Percentiles rank a stretch among this genome's conserved stretches.
phyloP scores from a whole-genome alignment of 768 basidiomycete genomes.

The Lactarius deliciosus region DNA sequence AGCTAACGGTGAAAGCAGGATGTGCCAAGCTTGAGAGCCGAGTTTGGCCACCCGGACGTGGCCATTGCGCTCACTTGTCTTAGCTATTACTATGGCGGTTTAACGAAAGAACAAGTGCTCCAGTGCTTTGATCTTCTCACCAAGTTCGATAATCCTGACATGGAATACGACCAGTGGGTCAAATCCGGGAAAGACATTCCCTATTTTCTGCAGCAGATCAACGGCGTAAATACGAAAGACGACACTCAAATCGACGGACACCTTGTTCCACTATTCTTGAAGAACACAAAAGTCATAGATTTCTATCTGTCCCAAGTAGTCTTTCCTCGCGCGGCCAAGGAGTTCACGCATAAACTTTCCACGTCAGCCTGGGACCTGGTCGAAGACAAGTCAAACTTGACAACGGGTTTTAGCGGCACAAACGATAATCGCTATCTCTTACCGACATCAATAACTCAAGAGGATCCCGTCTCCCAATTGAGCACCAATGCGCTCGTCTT shows the following conservation, averaged over 20 bases:
- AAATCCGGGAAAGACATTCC: constrained; percentile 34
- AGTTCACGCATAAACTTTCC: constrained; percentile 47
- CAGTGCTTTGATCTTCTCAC: constrained; percentile 41
- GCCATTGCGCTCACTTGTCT: constrained; percentile 47
- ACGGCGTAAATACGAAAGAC: constrained; percentile 46
- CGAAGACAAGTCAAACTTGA: constrained; percentile 37
- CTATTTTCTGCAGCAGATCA: constrained; percentile 33
- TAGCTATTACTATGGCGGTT: constrained; percentile 49
- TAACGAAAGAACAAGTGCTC: constrained; percentile 41
- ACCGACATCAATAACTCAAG: constrained; percentile 39
- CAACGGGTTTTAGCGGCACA: constrained; percentile 55
- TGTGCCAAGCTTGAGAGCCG: constrained; percentile 44
- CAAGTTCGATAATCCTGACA: constrained; percentile 42
- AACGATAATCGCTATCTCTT: constrained; percentile 45
- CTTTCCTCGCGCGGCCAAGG: constrained; percentile 50
- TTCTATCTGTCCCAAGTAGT: constrained; percentile 49
- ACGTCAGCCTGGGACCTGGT: constrained; percentile 56
- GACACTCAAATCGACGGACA: constrained; percentile 33
- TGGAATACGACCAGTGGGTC: constrained; percentile 47
- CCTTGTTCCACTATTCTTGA: constrained; percentile 39
- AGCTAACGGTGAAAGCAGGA: constrained; percentile 36
- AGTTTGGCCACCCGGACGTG: constrained; percentile 55
- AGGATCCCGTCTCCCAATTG: constrained; percentile 38
- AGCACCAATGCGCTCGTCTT: constrained; percentile 51
- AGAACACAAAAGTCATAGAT: constrained; percentile 42